phyloP scores from a whole-genome alignment of 257 asterid genomes.

The Solanum megistacrolobum region DNA sequence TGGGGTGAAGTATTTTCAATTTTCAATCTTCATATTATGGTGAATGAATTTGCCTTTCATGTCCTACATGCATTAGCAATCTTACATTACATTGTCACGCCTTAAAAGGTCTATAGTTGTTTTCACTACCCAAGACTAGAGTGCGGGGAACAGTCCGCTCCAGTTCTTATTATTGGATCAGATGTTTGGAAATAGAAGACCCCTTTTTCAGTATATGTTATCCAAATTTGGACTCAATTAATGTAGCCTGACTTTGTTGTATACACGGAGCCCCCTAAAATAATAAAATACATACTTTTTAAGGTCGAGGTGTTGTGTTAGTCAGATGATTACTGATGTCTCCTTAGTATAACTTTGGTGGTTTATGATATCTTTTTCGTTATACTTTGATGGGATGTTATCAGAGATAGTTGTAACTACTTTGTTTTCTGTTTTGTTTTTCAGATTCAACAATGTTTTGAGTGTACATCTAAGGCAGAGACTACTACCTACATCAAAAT shows the following conservation, averaged over 20 bases:
- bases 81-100: not conserved
- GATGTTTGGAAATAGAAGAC: not conserved
- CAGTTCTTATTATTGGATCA: not conserved
- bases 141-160: not conserved
- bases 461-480: constrained; percentile 14
- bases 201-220: not conserved
- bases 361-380: not conserved
- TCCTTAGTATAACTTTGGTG: not conserved
- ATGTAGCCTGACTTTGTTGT: not conserved
- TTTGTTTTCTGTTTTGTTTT: not conserved
- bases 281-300: not conserved
- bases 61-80: not conserved
- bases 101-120: not conserved
- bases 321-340: not conserved
- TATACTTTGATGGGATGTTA: not conserved
- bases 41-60: not conserved
- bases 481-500: constrained; percentile 25
- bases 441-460: constrained; percentile 30
- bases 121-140: not conserved
- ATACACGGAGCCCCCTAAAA: not conserved
- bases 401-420: not conserved
- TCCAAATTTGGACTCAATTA: not conserved
- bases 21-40: not conserved
- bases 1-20: not conserved
- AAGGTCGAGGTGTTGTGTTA: not conserved